Percentiles rank a stretch among this genome's conserved stretches.
Conservation (phyloP, 768 basidiomycete species). For the Lentinula sp. region DNA sequence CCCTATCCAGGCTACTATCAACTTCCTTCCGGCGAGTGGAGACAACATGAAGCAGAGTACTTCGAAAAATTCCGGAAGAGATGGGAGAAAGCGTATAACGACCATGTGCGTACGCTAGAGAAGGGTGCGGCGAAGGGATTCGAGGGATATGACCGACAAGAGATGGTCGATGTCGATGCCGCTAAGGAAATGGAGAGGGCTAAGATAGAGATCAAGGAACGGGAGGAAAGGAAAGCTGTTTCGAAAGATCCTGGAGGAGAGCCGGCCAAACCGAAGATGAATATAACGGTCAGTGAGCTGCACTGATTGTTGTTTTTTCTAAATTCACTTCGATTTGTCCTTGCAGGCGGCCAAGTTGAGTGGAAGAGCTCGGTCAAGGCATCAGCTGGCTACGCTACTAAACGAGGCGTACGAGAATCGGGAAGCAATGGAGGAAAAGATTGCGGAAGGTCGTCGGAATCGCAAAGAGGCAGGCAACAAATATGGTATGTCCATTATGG, state of each 20-base stretch:
- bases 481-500: slow-evolving; percentile 52
- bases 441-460: slow-evolving; percentile 77
- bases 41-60: slow-evolving; percentile 63
- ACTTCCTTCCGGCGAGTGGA: slow-evolving; percentile 76
- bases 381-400: slow-evolving; percentile 76
- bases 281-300: slow-evolving; percentile 57
- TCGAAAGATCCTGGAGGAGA: slow-evolving; percentile 53
- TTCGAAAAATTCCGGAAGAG: slow-evolving; percentile 63
- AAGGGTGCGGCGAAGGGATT: slow-evolving; percentile 64
- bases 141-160: slow-evolving; percentile 51
- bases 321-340: not conserved
- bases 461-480: slow-evolving; percentile 89
- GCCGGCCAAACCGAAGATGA: slow-evolving; percentile 73
- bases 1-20: slow-evolving; percentile 86
- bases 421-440: slow-evolving; percentile 75
- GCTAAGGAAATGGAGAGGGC: slow-evolving; percentile 73
- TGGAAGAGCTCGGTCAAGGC: slow-evolving; percentile 62
- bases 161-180: slow-evolving; percentile 60
- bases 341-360: slow-evolving; percentile 64
- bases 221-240: slow-evolving; percentile 71
- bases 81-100: slow-evolving; percentile 71
- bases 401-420: slow-evolving; percentile 82
- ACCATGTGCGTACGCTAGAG: slow-evolving; percentile 66
- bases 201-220: slow-evolving; percentile 65
- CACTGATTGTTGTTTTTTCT: not conserved